Evolutionary conservation across 2,329 filamentous ascomycete species (phyloP).

Genomic region (Triangularia verruculosa): DNA sequence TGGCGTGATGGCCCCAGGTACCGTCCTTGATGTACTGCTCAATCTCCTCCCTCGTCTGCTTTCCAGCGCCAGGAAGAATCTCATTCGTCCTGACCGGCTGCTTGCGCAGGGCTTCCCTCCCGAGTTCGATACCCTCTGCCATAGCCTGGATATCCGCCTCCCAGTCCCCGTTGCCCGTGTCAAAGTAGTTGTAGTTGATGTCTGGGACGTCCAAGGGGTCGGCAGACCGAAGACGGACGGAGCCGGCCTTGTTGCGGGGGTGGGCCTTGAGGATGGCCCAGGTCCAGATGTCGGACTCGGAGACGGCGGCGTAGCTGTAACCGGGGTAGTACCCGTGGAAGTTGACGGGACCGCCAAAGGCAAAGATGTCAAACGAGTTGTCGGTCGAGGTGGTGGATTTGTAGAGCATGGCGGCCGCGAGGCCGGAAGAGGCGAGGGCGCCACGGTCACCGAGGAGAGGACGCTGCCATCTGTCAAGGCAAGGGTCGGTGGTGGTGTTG

Average conservation of each 20-base stretch:
- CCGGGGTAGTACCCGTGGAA: slow-evolving; percentile 41
- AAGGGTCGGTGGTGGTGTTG: slow-evolving; percentile 31
- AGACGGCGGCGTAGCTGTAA: slow-evolving; percentile 33
- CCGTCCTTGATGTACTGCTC: slow-evolving; percentile 39
- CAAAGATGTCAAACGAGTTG: slow-evolving; percentile 36
- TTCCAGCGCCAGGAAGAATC: slow-evolving; percentile 22
- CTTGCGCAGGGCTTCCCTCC: slow-evolving; percentile 42
- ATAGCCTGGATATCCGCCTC: slow-evolving; percentile 51
- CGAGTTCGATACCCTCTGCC: slow-evolving; percentile 53
- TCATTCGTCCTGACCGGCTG: slow-evolving; percentile 25
- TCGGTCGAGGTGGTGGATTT: slow-evolving; percentile 26
- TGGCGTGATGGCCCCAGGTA: slow-evolving; percentile 57
- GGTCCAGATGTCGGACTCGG: slow-evolving; percentile 40
- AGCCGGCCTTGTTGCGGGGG: slow-evolving; percentile 59
- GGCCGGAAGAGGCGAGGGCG: slow-evolving; percentile 29
- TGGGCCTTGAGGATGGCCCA: slow-evolving; percentile 59
- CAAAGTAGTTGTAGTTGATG: slow-evolving; percentile 62
- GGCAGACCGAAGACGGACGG: slow-evolving; percentile 56
- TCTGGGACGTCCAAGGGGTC: slow-evolving; percentile 63
- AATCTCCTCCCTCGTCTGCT: slow-evolving; percentile 20
- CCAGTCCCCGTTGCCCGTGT: slow-evolving; percentile 46
- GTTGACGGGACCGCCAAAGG: slow-evolving; percentile 39
- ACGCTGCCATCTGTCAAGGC: slow-evolving; percentile 31
- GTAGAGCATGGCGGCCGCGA: slow-evolving; percentile 30
- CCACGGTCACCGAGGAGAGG: slow-evolving; percentile 42